Conservation (phyloP, 805 yeast species). For the Zygoascus biomembranicola region DNA sequence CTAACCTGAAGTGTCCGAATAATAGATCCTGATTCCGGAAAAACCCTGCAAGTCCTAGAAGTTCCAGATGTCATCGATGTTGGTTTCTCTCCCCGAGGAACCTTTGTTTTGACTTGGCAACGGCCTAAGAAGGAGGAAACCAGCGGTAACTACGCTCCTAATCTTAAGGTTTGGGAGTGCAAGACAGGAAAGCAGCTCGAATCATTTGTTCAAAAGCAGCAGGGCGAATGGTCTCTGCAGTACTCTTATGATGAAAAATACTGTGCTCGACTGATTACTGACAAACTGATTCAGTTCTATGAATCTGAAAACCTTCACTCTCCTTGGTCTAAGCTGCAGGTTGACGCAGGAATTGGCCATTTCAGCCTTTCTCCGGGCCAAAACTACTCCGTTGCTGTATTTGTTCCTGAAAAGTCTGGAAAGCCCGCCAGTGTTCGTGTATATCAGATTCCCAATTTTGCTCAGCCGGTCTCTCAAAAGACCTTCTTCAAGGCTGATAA, state of each 20-base stretch:
- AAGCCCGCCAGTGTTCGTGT: constrained; percentile 85
- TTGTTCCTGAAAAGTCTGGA: constrained; percentile 78
- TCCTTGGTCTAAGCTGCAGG: constrained; percentile 50
- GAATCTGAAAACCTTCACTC: constrained; percentile 36
- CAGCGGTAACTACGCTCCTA: constrained; percentile 66
- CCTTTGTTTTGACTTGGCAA: constrained; percentile 80
- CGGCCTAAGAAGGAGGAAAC: constrained; percentile 68
- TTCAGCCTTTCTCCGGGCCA: constrained; percentile 79
- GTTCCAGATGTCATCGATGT: constrained; percentile 69
- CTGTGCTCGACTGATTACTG: constrained; percentile 51
- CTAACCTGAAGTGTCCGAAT: constrained; percentile 37
- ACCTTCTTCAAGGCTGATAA: constrained; percentile 93
- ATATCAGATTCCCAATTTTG: constrained; percentile 67
- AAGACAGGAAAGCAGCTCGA: constrained; percentile 40
- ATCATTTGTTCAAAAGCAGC: constrained; percentile 69
- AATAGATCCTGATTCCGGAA: constrained; percentile 47
- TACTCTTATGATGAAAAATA: constrained; percentile 73
- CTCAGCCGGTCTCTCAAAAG: constrained; percentile 74
- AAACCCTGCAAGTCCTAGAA: constrained; percentile 40
- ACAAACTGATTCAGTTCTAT: constrained; percentile 58
- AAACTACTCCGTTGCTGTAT: constrained; percentile 83
- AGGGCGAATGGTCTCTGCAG: constrained; percentile 76
- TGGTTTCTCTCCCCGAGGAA: constrained; percentile 83
- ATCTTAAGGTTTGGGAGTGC: constrained; percentile 69
- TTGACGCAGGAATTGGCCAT: constrained; percentile 44